Evolutionary conservation across 2,329 filamentous ascomycete species (phyloP).

Genomic region (Truncatella angustata): DNA sequence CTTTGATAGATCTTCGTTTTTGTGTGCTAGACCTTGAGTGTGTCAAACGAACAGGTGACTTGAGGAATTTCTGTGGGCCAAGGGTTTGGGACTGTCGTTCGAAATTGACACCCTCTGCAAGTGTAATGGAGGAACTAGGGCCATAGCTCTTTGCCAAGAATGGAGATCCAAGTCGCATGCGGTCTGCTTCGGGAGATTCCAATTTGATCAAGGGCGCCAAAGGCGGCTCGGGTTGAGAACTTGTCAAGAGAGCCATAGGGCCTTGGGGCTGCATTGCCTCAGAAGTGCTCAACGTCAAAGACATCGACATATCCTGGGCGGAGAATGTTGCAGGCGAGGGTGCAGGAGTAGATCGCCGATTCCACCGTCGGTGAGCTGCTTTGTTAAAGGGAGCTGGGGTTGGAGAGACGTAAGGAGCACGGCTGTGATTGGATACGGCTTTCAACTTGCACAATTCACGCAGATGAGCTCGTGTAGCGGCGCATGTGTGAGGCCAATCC

Average conservation of each 20-base stretch:
- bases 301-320: conserved; percentile 61
- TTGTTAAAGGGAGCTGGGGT: conserved; percentile 57
- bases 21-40: conserved; percentile 52
- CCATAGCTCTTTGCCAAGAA: conserved; percentile 60
- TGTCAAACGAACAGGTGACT: conserved; percentile 51
- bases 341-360: conserved; percentile 45
- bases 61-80: conserved; percentile 47
- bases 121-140: conserved; percentile 54
- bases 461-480: conserved; percentile 60
- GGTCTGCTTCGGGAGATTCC: conserved; percentile 18
- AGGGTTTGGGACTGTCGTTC: conserved; percentile 47
- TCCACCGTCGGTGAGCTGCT: conserved; percentile 47
- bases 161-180: conserved; percentile 49
- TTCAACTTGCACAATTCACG: conserved; percentile 61
- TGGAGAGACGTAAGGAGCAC: conserved; percentile 46
- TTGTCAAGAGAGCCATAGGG: conserved; percentile 59
- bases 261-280: conserved; percentile 64
- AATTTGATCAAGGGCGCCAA: background rate
- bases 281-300: conserved; percentile 60
- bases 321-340: conserved; percentile 52
- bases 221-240: conserved; percentile 29
- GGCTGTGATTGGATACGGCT: conserved; percentile 41
- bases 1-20: conserved; percentile 52
- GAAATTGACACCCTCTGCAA: conserved; percentile 38
- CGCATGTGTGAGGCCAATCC: conserved; percentile 63